phyloP scores from a whole-genome alignment of 768 basidiomycete genomes.

The Tricholoma sp. region DNA sequence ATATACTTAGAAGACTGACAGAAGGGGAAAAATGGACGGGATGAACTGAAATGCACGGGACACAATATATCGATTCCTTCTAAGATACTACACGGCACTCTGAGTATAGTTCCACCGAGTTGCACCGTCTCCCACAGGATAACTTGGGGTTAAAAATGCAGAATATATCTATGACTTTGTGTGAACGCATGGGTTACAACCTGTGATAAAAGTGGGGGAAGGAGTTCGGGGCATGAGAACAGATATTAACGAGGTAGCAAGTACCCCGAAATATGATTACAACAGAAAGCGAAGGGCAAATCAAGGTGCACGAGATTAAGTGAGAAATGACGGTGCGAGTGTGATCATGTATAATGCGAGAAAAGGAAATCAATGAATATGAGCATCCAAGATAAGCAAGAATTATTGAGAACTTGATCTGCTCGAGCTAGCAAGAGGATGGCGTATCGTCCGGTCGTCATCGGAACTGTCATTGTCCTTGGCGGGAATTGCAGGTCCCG shows the following conservation, averaged over 20 bases:
- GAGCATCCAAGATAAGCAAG: not conserved
- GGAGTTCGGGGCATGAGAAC: not conserved
- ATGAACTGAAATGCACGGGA: no score
- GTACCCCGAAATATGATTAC: not conserved
- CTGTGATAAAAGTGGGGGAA: not conserved
- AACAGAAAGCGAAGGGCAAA: not conserved
- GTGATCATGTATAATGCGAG: slow-evolving; percentile 4
- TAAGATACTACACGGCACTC: no score
- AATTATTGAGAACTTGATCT: slow-evolving; percentile 10
- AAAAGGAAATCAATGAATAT: not conserved
- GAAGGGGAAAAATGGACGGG: no score
- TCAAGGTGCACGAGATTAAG: not conserved
- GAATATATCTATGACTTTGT: not conserved
- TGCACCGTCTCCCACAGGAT: no score
- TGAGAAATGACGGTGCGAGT: not conserved
- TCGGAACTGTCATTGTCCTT: slow-evolving; percentile 16
- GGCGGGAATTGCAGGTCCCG: slow-evolving; percentile 50
- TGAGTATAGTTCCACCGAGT: no score
- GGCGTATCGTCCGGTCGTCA: slow-evolving; percentile 4
- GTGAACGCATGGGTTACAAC: not conserved
- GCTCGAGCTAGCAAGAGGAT: slow-evolving; percentile 14
- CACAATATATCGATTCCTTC: no score
- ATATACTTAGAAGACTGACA: no score
- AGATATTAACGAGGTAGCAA: no score
- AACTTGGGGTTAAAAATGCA: no score